Conservation (phyloP, 1,284 basidiomycete genomes). For the Neotropicomus parvogracilis region DNA sequence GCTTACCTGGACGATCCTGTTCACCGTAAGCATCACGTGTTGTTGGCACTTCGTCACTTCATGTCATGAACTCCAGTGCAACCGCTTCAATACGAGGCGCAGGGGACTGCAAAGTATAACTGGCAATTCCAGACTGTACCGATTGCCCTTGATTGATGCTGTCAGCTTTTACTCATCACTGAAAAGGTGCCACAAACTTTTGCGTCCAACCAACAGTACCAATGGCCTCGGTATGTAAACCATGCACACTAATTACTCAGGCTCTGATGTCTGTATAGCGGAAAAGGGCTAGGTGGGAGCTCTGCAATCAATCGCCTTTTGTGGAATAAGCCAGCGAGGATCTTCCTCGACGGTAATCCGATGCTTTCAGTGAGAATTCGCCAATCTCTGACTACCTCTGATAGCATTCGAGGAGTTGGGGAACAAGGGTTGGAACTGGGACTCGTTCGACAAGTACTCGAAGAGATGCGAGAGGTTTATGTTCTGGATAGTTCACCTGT, state of each 20-base stretch:
- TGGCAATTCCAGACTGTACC: conserved; percentile 5
- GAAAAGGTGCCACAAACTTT: neutral
- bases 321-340: conserved; percentile 3
- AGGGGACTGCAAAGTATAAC: neutral
- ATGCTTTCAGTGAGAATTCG: neutral
- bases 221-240: neutral
- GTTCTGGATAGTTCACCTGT: neutral
- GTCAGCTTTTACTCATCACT: neutral
- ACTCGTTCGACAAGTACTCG: conserved; percentile 5
- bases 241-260: neutral
- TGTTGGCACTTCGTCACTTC: neutral
- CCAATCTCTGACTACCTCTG: neutral
- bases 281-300: conserved; percentile 3
- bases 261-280: neutral
- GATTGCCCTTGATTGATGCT: neutral
- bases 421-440: conserved; percentile 4
- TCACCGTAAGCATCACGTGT: neutral
- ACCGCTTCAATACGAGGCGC: neutral
- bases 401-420: conserved; percentile 2
- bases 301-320: neutral
- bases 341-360: neutral
- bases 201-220: neutral
- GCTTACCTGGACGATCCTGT: conserved; percentile 2
- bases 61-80: neutral
- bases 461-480: conserved; percentile 5